Conservation (phyloP, 2,329 filamentous ascomycete species). For the Aspergillus phoenicis region DNA sequence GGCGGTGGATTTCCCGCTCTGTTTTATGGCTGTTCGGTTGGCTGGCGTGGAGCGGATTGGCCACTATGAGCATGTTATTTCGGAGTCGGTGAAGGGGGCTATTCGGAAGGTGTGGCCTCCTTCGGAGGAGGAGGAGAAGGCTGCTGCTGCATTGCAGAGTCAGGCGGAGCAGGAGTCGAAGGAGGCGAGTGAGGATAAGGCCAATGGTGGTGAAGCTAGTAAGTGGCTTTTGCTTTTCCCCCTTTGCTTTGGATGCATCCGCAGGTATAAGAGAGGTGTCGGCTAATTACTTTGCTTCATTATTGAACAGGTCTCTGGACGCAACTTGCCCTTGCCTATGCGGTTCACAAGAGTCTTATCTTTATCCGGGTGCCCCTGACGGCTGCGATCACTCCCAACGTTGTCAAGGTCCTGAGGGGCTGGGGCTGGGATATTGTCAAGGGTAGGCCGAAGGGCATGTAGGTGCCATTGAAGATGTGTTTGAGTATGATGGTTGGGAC, state of each 20-base stretch:
- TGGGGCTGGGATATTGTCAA: conserved; percentile 98
- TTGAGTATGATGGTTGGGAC: background rate
- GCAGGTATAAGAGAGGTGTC: too few relatives aligned
- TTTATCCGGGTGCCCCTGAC: conserved; percentile 93
- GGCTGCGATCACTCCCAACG: conserved; percentile 85
- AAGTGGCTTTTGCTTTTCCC: conserved; percentile 47
- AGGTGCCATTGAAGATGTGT: conserved; percentile 1
- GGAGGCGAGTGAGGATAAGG: conserved; percentile 46
- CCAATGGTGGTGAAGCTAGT: conserved; percentile 71
- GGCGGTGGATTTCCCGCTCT: conserved; percentile 90
- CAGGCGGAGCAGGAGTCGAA: conserved; percentile 41
- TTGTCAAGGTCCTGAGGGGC: conserved; percentile 81
- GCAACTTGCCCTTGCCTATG: conserved; percentile 89
- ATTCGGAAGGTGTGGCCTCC: conserved; percentile 43
- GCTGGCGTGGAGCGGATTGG: conserved; percentile 87
- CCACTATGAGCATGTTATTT: conserved; percentile 48
- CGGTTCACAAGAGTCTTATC: conserved; percentile 97
- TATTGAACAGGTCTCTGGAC: conserved; percentile 66
- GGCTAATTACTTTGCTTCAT: conserved; percentile 1
- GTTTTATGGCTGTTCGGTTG: conserved; percentile 81
- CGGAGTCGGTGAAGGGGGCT: conserved; percentile 41
- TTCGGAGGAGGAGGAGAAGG: conserved; percentile 31
- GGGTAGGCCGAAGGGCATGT: conserved; percentile 52
- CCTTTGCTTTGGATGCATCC: too few relatives aligned
- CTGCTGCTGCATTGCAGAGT: background rate